Base-by-base conservation (phyloP, 2,329 filamentous ascomycete species). In the Cadophora sp. region DNA sequence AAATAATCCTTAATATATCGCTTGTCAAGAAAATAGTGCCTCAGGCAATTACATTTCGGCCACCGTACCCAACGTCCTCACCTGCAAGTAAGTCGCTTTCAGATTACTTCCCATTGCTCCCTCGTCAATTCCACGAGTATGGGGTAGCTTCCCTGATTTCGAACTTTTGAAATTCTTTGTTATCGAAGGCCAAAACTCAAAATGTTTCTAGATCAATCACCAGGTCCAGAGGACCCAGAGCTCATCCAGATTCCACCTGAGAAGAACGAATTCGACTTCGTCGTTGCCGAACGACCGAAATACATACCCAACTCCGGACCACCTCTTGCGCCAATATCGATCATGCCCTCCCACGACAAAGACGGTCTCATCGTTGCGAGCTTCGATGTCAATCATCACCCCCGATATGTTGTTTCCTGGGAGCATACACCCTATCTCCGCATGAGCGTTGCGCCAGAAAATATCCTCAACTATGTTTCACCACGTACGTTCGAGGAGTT, bases 401-500 rank as follows among this genome's bases (percentile, higher is more conserved):
- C 74, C 6, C 75, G 59, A 11, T 76, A 74, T 47, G 56, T 76
- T n/a, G 73, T 76, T 7, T 66, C 67, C 9, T 74, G 70, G 41
- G 51, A 68, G 22, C 59, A 70, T 9, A 64, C 71, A 16, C 76
- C 73, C 18, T 78, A 83, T 8, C 80, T 87, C 68, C 81, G 82
- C 59, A 87, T 89, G 66, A 77, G 85, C 2, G 80, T 90, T 71
- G 73, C 83, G 72, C 79, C 81, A 79, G 64, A 80, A 77, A 67
- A 80, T 7, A 70, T 88, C 6, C 79, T 85, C 14, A 83, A 89
- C 39, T 89, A 88, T 68, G 86, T 90, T 8, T 88, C 87, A 0
- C 83, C 84, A 1, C 78, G 80, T 13, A 81, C 80, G 11, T 71
- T 88, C 3, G 88, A 90, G 73, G 81, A 86, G 0, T 90, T 83